Evolutionary conservation across 495 filamentous ascomycete species (phyloP).

Genomic region (Terfezia boudieri): DNA sequence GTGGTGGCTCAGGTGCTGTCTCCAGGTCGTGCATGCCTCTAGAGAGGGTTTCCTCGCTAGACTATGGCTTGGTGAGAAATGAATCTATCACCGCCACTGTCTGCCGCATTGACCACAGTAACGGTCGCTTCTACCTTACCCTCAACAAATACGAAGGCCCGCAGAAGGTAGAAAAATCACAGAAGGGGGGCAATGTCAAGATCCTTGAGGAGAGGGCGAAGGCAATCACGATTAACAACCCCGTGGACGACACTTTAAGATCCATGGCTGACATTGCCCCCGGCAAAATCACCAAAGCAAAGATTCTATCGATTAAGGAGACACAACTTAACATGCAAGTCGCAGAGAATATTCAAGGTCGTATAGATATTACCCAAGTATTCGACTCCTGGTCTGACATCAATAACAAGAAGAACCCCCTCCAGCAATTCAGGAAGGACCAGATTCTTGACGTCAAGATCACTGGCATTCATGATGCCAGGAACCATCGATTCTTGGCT

Average conservation of each 20-base stretch:
- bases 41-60: slow-evolving; percentile 39
- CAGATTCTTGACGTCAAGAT: slow-evolving; percentile 52
- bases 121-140: slow-evolving; percentile 37
- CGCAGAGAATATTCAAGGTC: slow-evolving; percentile 73
- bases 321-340: slow-evolving; percentile 83
- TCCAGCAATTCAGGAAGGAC: slow-evolving; percentile 46
- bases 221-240: slow-evolving; percentile 24
- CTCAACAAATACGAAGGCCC: slow-evolving; percentile 28
- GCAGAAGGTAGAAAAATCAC: slow-evolving; percentile 1
- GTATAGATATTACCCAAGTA: slow-evolving; percentile 70
- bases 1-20: slow-evolving; percentile 21
- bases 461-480: slow-evolving; percentile 70
- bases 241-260: slow-evolving; percentile 43
- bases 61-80: slow-evolving; percentile 51
- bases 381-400: slow-evolving; percentile 79
- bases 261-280: slow-evolving; percentile 46
- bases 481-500: slow-evolving; percentile 75
- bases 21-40: slow-evolving; percentile 32
- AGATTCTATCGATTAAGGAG: slow-evolving; percentile 54
- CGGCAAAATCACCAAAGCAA: slow-evolving; percentile 58
- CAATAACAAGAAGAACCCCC: slow-evolving; percentile 52
- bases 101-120: slow-evolving; percentile 37
- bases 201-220: background rate
- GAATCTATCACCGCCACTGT: slow-evolving; percentile 52
- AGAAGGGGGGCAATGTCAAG: background rate